Conservation (phyloP, 2,329 filamentous ascomycete genomes). For the Shiraia bambusicola region DNA sequence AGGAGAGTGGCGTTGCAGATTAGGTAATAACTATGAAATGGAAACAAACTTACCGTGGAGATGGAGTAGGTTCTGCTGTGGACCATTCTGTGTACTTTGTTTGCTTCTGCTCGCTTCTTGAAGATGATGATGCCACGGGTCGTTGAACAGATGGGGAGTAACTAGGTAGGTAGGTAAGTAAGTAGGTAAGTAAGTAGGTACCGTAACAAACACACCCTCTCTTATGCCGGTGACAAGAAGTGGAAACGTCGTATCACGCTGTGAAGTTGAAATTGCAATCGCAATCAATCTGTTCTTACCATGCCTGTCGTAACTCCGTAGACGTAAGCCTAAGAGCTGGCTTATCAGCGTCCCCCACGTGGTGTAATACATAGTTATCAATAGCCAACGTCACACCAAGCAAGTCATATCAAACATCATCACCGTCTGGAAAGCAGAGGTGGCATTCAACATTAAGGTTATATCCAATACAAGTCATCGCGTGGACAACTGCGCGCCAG, state of each 20-base stretch:
- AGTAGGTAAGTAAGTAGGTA: no score
- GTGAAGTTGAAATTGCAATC: slow-evolving; percentile 8
- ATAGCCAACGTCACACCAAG: no score
- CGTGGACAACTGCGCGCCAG: slow-evolving; percentile 14
- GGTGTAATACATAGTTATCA: slow-evolving; percentile 4
- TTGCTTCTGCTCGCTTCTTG: slow-evolving; percentile 1
- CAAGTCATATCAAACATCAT: not conserved
- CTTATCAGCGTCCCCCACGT: slow-evolving; percentile 24
- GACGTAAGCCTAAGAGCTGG: slow-evolving; percentile 4
- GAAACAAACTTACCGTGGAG: slow-evolving; percentile 35
- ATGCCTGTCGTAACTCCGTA: not conserved
- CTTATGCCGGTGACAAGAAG: not conserved
- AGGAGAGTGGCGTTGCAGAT: no score
- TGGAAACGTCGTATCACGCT: not conserved
- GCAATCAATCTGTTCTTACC: slow-evolving; percentile 11
- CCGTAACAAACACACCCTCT: slow-evolving; percentile 1
- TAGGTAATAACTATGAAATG: slow-evolving; percentile 8
- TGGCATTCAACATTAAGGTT: slow-evolving; percentile 6
- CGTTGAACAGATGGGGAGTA: slow-evolving; percentile 1
- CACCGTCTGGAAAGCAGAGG: not conserved
- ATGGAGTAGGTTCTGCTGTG: slow-evolving; percentile 41
- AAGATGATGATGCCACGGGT: not conserved
- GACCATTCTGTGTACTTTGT: slow-evolving; percentile 17
- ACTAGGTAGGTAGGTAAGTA: no score
- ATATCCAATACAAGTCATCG: not conserved